Percentiles rank a stretch among this genome's conserved stretches.
Evolutionary conservation across 2,329 filamentous ascomycete species (phyloP).

Genomic region (Tolypocladium tundrense): DNA sequence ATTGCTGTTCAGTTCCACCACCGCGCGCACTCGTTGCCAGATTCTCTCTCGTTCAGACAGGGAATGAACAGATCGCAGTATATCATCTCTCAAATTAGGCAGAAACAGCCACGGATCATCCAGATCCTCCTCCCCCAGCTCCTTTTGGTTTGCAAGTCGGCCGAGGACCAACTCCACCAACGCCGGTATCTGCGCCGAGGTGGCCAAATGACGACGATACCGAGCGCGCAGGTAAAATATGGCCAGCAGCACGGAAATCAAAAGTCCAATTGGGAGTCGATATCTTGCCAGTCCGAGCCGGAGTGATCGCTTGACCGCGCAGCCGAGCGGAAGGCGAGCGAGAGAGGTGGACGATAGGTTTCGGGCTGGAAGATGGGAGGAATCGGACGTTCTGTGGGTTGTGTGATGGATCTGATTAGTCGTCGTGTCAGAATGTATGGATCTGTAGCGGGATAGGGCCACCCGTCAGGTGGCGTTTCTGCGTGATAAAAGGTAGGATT

Average conservation of each 20-base stretch:
- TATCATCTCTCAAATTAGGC: conserved; percentile 82
- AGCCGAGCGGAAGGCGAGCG: conserved; percentile 81
- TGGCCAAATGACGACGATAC: conserved; percentile 52
- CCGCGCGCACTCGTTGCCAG: conserved; percentile 71
- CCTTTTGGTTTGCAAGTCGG: conserved; percentile 72
- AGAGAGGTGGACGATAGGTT: conserved; percentile 77
- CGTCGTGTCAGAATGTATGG: conserved; percentile 40
- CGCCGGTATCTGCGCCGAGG: conserved; percentile 64
- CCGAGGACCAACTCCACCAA: conserved; percentile 80
- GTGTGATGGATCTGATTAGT: conserved; percentile 81
- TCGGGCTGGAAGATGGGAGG: conserved; percentile 49
- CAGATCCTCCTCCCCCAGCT: conserved; percentile 57
- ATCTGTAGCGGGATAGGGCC: neutral
- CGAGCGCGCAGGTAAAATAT: conserved; percentile 54
- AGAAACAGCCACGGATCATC: conserved; percentile 76
- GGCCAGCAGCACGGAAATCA: conserved; percentile 39
- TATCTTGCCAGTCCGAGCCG: conserved; percentile 73
- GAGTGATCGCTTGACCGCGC: conserved; percentile 68
- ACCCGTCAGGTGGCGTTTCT: neutral
- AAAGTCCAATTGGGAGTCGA: conserved; percentile 71
- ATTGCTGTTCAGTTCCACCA: conserved; percentile 92
- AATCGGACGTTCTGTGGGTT: conserved; percentile 61
- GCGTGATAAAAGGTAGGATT: conserved; percentile 6
- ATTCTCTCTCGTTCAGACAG: conserved; percentile 66
- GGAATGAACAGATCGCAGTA: conserved; percentile 72